Evolutionary conservation across 768 basidiomycete species (phyloP).

Genomic region (Xerocomellus amylosporus): DNA sequence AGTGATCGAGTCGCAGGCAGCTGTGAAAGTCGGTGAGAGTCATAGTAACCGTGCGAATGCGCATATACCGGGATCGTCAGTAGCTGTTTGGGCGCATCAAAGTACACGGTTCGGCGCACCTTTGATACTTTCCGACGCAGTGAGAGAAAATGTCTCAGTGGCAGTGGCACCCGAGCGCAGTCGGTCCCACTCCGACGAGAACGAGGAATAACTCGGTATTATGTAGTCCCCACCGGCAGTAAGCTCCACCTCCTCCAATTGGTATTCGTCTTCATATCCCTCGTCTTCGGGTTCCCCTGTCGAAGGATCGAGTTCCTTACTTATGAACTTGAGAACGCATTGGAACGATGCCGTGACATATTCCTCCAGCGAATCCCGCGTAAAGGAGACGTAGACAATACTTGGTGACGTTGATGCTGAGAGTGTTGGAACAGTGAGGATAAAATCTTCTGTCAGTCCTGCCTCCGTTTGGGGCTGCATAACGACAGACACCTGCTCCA

Average conservation of each 20-base stretch:
- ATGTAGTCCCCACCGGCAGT: constrained; percentile 93
- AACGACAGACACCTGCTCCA: constrained; percentile 91
- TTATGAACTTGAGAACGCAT: constrained; percentile 90
- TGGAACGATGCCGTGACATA: constrained; percentile 84
- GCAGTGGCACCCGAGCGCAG: constrained; percentile 71
- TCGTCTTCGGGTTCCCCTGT: constrained; percentile 96
- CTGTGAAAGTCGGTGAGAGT: constrained; percentile 39
- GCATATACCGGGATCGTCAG: constrained; percentile 17
- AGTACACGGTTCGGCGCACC: constrained; percentile 48
- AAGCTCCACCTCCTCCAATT: constrained; percentile 93
- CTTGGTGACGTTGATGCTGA: constrained; percentile 71
- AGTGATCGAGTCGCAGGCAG: constrained; percentile 93
- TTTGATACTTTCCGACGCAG: constrained; percentile 90
- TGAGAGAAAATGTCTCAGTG: constrained; percentile 91
- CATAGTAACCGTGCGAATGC: constrained; percentile 10
- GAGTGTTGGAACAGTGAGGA: constrained; percentile 78
- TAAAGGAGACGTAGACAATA: constrained; percentile 91
- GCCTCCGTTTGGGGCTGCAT: constrained; percentile 80
- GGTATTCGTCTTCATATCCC: constrained; percentile 99
- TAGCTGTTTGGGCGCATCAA: constrained; percentile 9
- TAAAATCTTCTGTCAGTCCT: constrained; percentile 89
- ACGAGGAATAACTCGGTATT: constrained; percentile 90
- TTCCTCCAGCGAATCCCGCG: constrained; percentile 70
- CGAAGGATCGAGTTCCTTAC: constrained; percentile 95
- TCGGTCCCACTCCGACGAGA: constrained; percentile 94